Percentiles rank a stretch among this genome's conserved stretches.
Evolutionary conservation across 192 early-diverging fungal genomes (phyloP).

Genomic region (Thamnidium elegans): DNA sequence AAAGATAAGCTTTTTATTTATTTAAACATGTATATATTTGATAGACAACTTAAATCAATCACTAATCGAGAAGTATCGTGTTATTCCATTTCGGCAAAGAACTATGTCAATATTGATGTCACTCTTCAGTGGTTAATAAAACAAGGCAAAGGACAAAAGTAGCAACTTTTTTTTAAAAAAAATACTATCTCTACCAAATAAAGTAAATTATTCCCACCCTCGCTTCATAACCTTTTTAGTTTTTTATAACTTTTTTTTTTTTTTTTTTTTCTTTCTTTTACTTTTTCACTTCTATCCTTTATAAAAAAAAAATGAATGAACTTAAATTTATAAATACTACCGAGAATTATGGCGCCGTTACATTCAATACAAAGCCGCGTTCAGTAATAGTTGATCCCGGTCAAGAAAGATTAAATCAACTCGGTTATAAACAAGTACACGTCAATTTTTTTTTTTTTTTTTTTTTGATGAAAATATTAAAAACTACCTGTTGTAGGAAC

Average conservation of each 20-base stretch:
- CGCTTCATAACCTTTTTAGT: neutral
- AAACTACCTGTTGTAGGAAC: neutral
- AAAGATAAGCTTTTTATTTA: neutral
- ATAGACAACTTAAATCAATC: conserved; percentile 81
- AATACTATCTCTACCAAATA: neutral
- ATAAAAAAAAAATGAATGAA: neutral
- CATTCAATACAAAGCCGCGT: too few species aligned
- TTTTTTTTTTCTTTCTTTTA: neutral
- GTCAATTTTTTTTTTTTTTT: neutral
- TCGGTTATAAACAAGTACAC: conserved; percentile 26
- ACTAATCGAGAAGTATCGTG: conserved; percentile 92
- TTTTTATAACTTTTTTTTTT: conserved; percentile 6
- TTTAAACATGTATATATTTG: neutral
- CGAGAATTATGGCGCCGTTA: too few species aligned
- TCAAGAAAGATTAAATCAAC: conserved; percentile 10
- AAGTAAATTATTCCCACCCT: conserved; percentile 3
- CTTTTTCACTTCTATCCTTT: neutral
- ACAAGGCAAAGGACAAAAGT: conserved; percentile 56
- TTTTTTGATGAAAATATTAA: neutral
- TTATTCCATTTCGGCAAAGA: conserved; percentile 99
- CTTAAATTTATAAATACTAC: neutral
- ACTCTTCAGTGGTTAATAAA: conserved; percentile 98
- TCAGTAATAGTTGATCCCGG: neutral
- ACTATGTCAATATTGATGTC: conserved; percentile 94
- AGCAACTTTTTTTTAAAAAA: neutral